Conservation (phyloP, 179 eudicot species). For the Carnegiea gigantea region DNA sequence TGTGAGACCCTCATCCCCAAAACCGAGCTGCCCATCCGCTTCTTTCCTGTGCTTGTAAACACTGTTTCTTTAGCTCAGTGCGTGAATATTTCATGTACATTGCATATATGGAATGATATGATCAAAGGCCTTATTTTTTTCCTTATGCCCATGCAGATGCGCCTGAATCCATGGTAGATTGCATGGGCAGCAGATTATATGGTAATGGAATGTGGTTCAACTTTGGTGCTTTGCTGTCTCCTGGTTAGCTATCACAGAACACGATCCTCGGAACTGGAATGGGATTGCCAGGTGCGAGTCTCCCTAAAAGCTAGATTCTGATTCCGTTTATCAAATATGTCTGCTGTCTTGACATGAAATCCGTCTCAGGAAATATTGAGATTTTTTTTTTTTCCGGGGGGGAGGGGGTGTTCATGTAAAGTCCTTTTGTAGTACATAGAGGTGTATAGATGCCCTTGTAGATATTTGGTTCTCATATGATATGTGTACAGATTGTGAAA, state of each 20-base stretch:
- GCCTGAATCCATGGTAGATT: neutral
- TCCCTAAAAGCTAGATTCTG: neutral
- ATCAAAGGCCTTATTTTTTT: neutral
- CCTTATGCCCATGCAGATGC: neutral
- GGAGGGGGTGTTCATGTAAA: neutral
- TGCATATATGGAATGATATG: neutral
- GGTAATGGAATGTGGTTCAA: neutral
- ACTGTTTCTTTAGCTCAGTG: neutral
- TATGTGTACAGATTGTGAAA: conserved; percentile 3
- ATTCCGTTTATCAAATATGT: neutral
- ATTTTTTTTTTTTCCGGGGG: neutral
- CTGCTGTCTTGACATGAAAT: neutral
- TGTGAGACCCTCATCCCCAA: neutral
- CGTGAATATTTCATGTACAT: neutral
- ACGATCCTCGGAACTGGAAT: neutral
- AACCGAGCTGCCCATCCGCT: neutral
- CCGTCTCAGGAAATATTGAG: neutral
- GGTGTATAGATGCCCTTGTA: conserved; percentile 8
- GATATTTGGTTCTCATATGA: neutral
- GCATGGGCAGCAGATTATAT: neutral
- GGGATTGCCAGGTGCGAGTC: neutral
- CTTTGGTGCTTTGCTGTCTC: neutral
- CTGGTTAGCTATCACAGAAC: neutral
- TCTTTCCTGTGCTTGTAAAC: neutral
- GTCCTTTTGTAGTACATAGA: neutral